Evolutionary conservation across 1,139 yeast species (phyloP).

Genomic region (Nakaseomyces delphensis): DNA sequence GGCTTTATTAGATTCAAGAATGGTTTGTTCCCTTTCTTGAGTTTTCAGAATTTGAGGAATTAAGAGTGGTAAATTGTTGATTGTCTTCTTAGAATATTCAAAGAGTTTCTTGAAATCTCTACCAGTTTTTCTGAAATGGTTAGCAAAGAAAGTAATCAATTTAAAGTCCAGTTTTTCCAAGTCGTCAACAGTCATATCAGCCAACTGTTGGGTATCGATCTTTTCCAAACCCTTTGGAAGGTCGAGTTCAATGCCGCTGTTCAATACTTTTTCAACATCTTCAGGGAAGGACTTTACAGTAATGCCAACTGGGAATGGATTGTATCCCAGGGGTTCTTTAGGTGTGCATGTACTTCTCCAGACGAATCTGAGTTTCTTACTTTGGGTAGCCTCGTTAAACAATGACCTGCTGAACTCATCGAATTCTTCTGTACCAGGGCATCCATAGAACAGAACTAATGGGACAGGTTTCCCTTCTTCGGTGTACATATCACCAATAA

Average conservation of each 20-base stretch:
- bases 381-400: slow-evolving; percentile 45
- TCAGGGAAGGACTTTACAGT: background rate
- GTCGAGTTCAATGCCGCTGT: slow-evolving; percentile 5
- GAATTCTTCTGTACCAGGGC: slow-evolving; percentile 40
- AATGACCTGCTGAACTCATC: slow-evolving; percentile 50
- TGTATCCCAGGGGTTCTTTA: slow-evolving; percentile 7
- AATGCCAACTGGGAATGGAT: slow-evolving; percentile 6
- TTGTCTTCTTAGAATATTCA: slow-evolving; percentile 33
- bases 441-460: slow-evolving; percentile 40
- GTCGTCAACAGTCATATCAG: slow-evolving; percentile 32
- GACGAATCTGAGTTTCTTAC: slow-evolving; percentile 61
- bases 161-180: slow-evolving; percentile 39
- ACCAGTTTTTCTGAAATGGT: slow-evolving; percentile 25
- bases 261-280: background rate
- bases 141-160: slow-evolving; percentile 39
- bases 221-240: slow-evolving; percentile 13
- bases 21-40: slow-evolving; percentile 11
- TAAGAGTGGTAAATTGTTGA: slow-evolving; percentile 46
- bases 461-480: slow-evolving; percentile 22
- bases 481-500: slow-evolving; percentile 19
- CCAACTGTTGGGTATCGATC: slow-evolving; percentile 29
- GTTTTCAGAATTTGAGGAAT: slow-evolving; percentile 26
- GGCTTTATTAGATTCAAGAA: slow-evolving; percentile 12
- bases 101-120: slow-evolving; percentile 29
- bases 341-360: slow-evolving; percentile 57